Base-by-base conservation (phyloP, 768 basidiomycete genomes). In the Leccinum imitatum region DNA sequence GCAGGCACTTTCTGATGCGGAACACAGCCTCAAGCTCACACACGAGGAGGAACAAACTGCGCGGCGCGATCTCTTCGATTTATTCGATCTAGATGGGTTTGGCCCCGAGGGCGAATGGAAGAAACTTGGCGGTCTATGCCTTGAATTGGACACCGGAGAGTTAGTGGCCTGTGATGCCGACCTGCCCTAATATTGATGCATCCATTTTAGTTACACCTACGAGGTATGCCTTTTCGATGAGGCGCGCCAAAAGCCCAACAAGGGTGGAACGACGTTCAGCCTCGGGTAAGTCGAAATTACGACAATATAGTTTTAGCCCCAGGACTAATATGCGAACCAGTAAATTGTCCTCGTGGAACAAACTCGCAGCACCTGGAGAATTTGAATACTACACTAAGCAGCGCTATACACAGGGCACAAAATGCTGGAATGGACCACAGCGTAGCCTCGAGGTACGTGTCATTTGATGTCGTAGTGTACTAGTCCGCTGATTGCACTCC, bases 371-470 rank as follows among this genome's bases (percentile, higher is more conserved):
- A 60, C 78, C 80, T 4, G 93, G 91, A 3, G 77, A 84, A 25
- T 80, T 81, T 3, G 88, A 83, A 35, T 97, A 87, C 75, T 97
- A 98, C 73, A 75, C 82, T 50, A 87, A 84, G 67, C 94, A 96
- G 68, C 73, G 84, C 14, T 99, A 98, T 77, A 85, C 86, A 39
- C 79, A 82, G 55, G 97, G 96, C 44, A 81, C 93, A 5, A 86
- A 87, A 68, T 98, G 96, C 78, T 97, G 95, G 96, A 97, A 97
- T 67, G 96, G 97, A 1, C 97, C 97, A 4, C 83, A 91, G 63
- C 85, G 96, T 31, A 93, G 84, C 61, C 89, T 93, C 33, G 81
- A 85, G 70, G 93, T 92, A 72, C 53, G 82, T 74, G 17, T 6
- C 21, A 53, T 55, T 15, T 23, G 35, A 31, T 39, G 7, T 50